phyloP scores from a whole-genome alignment of 2,329 filamentous ascomycete species.

The Ophiostoma ulmi region DNA sequence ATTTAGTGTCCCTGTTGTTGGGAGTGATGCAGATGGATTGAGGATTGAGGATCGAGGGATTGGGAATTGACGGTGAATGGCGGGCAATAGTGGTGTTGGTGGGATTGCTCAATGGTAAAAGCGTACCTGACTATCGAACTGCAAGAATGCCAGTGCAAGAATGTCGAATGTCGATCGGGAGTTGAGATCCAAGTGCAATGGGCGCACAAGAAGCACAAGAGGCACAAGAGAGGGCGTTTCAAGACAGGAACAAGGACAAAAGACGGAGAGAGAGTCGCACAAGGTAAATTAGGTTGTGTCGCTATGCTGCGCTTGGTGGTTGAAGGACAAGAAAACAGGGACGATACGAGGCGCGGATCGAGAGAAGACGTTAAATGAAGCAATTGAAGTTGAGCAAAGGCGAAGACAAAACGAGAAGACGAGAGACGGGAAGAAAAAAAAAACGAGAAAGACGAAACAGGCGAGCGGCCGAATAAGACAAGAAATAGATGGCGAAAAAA shows the following conservation, averaged over 20 bases:
- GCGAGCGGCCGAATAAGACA: neutral
- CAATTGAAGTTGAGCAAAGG: neutral
- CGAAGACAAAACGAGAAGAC: neutral
- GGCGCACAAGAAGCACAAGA: neutral
- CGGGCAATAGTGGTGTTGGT: neutral
- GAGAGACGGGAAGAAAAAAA: neutral
- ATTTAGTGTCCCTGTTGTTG: neutral
- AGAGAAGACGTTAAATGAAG: neutral
- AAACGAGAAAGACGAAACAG: neutral
- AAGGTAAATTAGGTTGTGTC: slow-evolving; percentile 11
- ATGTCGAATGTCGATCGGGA: slow-evolving; percentile 1
- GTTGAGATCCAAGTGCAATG: neutral
- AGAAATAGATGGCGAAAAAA: neutral
- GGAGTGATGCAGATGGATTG: slow-evolving; percentile 1
- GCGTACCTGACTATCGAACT: slow-evolving; percentile 15
- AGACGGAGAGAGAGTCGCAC: slow-evolving; percentile 4
- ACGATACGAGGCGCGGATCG: too few relatives aligned
- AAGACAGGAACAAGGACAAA: neutral
- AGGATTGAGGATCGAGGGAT: neutral
- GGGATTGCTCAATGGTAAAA: neutral
- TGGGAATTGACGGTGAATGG: neutral
- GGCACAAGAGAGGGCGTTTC: neutral
- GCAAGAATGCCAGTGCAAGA: neutral
- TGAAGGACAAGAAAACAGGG: neutral
- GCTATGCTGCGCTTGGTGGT: slow-evolving; percentile 6